Evolutionary conservation across 1,284 basidiomycete species (phyloP).

Genomic region (Tilletiopsis washingtonensis): DNA sequence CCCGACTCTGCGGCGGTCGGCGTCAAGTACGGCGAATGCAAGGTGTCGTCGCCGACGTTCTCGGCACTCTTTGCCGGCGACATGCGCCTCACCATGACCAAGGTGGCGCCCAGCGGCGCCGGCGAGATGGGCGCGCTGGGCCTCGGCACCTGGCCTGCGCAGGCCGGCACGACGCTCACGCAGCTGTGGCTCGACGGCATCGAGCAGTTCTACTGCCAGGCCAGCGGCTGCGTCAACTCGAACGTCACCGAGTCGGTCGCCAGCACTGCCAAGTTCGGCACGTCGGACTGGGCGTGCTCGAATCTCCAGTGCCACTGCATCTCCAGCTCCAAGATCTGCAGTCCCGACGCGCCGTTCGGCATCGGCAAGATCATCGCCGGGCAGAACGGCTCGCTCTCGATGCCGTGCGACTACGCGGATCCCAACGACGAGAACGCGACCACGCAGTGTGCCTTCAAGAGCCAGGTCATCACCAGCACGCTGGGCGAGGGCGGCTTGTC

Average conservation of each 20-base stretch:
- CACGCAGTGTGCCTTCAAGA: constrained; percentile 20
- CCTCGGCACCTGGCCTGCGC: constrained; percentile 18
- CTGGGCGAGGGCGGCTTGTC: constrained; percentile 26
- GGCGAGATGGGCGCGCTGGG: constrained; percentile 19
- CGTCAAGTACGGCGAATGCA: background rate
- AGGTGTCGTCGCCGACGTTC: background rate
- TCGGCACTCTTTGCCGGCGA: constrained; percentile 6
- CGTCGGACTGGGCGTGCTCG: constrained; percentile 22
- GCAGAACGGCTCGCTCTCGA: constrained; percentile 23
- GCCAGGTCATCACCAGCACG: constrained; percentile 20
- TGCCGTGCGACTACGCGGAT: constrained; percentile 35
- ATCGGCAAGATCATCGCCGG: constrained; percentile 32
- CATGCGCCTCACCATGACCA: constrained; percentile 26
- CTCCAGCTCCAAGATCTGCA: constrained; percentile 25
- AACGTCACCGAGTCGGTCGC: constrained; percentile 15
- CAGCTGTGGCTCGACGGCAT: constrained; percentile 31
- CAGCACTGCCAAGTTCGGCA: constrained; percentile 11
- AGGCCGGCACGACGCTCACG: constrained; percentile 22
- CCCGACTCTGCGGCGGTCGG: background rate
- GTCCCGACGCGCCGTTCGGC: too few relatives aligned
- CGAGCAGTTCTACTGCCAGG: constrained; percentile 38
- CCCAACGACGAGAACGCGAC: constrained; percentile 14
- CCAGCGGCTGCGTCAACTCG: constrained; percentile 15
- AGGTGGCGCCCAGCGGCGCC: constrained; percentile 15
- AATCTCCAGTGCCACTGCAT: constrained; percentile 33